Evolutionary conservation across 2,329 filamentous ascomycete species (phyloP), one percentile per base, ranked within the genome.

Genomic region (Penicillium sp.): DNA sequence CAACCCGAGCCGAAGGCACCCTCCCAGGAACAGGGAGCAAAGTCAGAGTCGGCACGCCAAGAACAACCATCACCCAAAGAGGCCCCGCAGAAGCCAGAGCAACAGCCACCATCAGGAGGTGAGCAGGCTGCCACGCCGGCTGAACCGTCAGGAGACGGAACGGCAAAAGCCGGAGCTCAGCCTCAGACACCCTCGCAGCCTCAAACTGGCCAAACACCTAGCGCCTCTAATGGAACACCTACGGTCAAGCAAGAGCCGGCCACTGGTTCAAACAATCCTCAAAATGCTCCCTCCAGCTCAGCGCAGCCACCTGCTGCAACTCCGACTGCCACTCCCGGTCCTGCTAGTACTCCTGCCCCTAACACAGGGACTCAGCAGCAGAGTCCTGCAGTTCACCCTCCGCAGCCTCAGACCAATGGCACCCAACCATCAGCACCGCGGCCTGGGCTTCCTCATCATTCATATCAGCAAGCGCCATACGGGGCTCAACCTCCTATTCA

Each of bases 401-500:
- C 55, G 25, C 52, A 53, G 32, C 49, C 50, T n/a, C 47, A 56
- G 16, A 37, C 6, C 18, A 39, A 16, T 14, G 43, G n/a, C n/a
- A n/a, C 48, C 34, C 60, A 52, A 34, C 46, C 53, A n/a, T 27
- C 45, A 37, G 49, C 49, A 17, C 51, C 56, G 10, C 59, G 59
- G 18, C 50, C 61, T 18, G 54, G 56, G 7, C 54, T 51, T 15
- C 51, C 60, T 26, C 53, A 61, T 20, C 51, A 59, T 14, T 51
- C 53, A 10, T 57, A 63, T 26, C 63, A 60, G 25, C 60, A 59
- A 41, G 49, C 60, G 33, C 47, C 57, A 1, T 60, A 64, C 27
- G 59, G 61, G 27, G 44, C 49, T n/a, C 55, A 61, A 6, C 47
- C 61, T 36, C 53, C 60, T 23, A 59, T 68, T 20, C 64, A 67